Base-by-base conservation (phyloP, 2,329 filamentous ascomycete species). In the Thelonectria rubi region DNA sequence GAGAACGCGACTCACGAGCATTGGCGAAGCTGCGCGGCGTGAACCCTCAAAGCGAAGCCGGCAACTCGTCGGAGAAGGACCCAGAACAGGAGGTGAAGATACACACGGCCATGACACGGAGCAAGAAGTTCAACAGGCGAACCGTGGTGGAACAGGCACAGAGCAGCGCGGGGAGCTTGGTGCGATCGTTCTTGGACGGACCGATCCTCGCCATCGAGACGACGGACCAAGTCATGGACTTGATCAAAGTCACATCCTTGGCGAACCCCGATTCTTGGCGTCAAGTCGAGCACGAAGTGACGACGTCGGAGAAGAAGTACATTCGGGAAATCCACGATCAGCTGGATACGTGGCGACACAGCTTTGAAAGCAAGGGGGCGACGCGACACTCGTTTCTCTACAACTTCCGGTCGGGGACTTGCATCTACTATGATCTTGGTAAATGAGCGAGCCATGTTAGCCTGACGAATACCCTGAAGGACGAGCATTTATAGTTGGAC, bases 151-250 rank as follows among this genome's bases (percentile, higher is more conserved):
- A 97, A 74, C 91, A 94, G 67, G 90, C 90, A 63, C 87, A 87
- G 77, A 75, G 73, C 58, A 83, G 80, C 65, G 82, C 82, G 5
- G 83, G 86, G 30, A 86, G 85, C 58, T 82, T 94, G 37, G 84
- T 93, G 12, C 86, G 90, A 32, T 86, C 86, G 5, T 93, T 93
- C 67, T 81, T 92, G 5, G 86, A 90, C 30, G 92, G 92, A 0
- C 93, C 93, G 0, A 91, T 97, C 60, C 86, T 91, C 10, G 94
- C 94, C 1, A 90, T 98, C 54, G 94, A 98, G 77, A 93, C 92
- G 1, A 89, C 92, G 54, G 94, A 97, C 71, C 87, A 91, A 50
- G 86, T 96, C 20, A 86, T 98, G 70, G 89, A 94, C 39, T 79
- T 90, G 32, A 89, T 98, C 55, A 83, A 88, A 32, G 84, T 88